Percentiles rank a stretch among this genome's conserved stretches.
Evolutionary conservation across 1,284 basidiomycete genomes (phyloP).

Genomic region (Veloboletus limbatus): DNA sequence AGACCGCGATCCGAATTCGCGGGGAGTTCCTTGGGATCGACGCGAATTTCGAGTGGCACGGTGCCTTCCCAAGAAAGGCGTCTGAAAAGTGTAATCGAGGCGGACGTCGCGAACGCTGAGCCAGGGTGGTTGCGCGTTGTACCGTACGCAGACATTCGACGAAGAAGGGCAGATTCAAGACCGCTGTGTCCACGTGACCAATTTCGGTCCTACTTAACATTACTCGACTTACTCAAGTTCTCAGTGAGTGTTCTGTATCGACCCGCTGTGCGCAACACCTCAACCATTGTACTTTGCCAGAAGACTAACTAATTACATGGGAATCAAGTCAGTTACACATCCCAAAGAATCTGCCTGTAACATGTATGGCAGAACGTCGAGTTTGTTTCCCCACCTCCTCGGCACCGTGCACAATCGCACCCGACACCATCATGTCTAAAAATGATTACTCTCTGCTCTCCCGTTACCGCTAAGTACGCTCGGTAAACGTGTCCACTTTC

Average conservation of each 20-base stretch:
- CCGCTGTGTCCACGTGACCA: slow-evolving; percentile 14
- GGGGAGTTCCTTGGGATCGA: slow-evolving; percentile 82
- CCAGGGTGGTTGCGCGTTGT: slow-evolving; percentile 54
- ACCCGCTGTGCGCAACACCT: no score
- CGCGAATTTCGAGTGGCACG: slow-evolving; percentile 79
- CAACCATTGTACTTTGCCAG: no score
- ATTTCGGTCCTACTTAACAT: background rate
- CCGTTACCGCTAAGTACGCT: slow-evolving; percentile 16
- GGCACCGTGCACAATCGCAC: slow-evolving; percentile 30
- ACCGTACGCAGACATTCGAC: slow-evolving; percentile 57
- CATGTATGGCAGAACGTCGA: no score
- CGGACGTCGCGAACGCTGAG: slow-evolving; percentile 47
- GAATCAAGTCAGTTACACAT: no score
- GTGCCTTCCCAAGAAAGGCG: slow-evolving; percentile 83
- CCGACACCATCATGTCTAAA: slow-evolving; percentile 40
- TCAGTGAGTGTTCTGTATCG: background rate
- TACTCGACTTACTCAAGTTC: background rate
- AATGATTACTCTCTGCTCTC: slow-evolving; percentile 17
- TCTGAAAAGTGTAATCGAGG: slow-evolving; percentile 71
- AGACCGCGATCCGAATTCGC: slow-evolving; percentile 83
- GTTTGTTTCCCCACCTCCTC: no score
- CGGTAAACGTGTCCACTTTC: slow-evolving; percentile 16
- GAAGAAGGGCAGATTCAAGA: slow-evolving; percentile 2
- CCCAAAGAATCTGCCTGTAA: no score
- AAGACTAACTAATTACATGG: no score